Conservation (phyloP, 805 yeast genomes). For the Yamadazyma endophytica region DNA sequence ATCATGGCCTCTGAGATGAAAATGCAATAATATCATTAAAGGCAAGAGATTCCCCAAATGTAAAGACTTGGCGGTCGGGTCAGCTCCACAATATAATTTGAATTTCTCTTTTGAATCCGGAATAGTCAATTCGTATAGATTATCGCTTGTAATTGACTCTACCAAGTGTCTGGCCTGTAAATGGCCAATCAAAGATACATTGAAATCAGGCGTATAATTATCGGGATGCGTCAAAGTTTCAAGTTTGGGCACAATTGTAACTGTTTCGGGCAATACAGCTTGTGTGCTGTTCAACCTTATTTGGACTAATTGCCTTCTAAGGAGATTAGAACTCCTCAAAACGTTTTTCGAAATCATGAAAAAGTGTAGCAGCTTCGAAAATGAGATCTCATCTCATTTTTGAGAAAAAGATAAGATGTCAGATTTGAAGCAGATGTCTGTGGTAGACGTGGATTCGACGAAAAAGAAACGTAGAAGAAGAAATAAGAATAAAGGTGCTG, state of each 20-base stretch:
- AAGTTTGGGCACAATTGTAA: slow-evolving; percentile 37
- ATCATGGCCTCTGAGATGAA: slow-evolving; percentile 77
- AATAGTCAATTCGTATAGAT: slow-evolving; percentile 28
- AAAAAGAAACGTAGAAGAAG: slow-evolving; percentile 29
- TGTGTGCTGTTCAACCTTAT: no score
- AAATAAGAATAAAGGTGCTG: slow-evolving; percentile 13
- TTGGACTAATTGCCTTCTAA: no score
- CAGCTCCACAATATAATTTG: slow-evolving; percentile 89
- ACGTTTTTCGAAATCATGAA: no score
- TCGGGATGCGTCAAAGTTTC: slow-evolving; percentile 19
- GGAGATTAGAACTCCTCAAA: no score
- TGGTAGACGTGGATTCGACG: no score
- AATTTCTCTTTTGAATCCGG: slow-evolving; percentile 31
- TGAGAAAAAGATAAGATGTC: no score
- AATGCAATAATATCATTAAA: slow-evolving; percentile 77
- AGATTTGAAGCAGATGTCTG: no score
- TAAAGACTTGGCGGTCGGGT: slow-evolving; percentile 86
- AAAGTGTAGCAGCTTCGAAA: no score
- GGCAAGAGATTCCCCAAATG: slow-evolving; percentile 93
- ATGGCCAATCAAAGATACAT: slow-evolving; percentile 30
- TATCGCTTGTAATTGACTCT: slow-evolving; percentile 36
- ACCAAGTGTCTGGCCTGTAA: slow-evolving; percentile 33
- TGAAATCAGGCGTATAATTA: slow-evolving; percentile 18
- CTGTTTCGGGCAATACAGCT: slow-evolving; percentile 23
- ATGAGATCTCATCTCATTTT: no score